Evolutionary conservation across 1,139 yeast genomes (phyloP), one percentile per base, ranked within the genome.

Genomic region (Spathaspora sp.): DNA sequence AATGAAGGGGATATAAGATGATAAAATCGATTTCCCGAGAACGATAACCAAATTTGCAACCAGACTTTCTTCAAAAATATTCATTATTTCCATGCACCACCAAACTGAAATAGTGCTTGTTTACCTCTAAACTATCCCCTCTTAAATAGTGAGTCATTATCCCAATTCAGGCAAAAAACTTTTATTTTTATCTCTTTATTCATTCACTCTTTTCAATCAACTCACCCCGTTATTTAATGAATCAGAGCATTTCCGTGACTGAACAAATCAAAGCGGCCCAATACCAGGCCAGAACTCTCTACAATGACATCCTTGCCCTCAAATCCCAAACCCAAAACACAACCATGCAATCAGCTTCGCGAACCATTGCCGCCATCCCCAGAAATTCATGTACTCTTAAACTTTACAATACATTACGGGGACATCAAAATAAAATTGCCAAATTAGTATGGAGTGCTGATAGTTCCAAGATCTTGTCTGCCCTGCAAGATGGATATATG

Each of bases 401-500:
- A 46, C 59, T 69, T 20, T 69, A 70, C 50, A 62, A 63, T 47
- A 71, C 80, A 0, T 69, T 87, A 43, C 76, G 70, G 50, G 97
- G 96, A 0, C 97, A 90, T 61, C 81, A 78, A 53, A 86, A 84
- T 56, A 89, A 90, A 60, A 78, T 90, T 18, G 77, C 84, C 15
- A 82, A 82, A 51, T 70, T 87, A 52, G 74, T 81, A 45, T 87
- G 96, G 93, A 77, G 84, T 43, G 60, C 70, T 0, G 85, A 86
- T 56, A 80, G 88, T 13, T 64, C 69, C 38, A 74, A 72, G 38
- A 60, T 91, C 2, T 67, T 89, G 9, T 81, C 90, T 39, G 89
- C 90, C 0, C 84, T 95, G 29, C 96, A 89, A 60, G 97, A 91
- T 64, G 97, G 97, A 2, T 86, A 81, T 58, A 74, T 89, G 72